A percentile compares a stretch with the other conserved stretches of the same genome.
phyloP scores from a whole-genome alignment of 139 green algal genomes.

The Chlamydomonas incerta region DNA sequence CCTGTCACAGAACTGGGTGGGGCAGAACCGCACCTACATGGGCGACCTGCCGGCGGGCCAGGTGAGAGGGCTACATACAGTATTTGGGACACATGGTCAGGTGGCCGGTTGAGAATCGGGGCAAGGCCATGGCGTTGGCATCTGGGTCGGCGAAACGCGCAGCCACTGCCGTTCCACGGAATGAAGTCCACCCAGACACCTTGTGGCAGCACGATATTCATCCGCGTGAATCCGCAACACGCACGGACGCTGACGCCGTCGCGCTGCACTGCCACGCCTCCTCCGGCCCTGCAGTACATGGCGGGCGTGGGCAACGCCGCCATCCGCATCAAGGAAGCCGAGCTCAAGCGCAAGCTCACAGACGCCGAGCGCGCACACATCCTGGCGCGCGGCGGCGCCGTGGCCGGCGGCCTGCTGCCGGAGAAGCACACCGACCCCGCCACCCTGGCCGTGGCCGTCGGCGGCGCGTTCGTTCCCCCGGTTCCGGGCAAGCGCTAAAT shows the following conservation, averaged over 20 bases:
- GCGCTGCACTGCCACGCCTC: not conserved
- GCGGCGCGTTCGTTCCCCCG: not conserved
- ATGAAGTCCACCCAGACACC: no score
- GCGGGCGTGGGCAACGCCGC: not conserved
- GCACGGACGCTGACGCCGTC: no score
- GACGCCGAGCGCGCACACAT: not conserved
- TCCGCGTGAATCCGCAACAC: no score
- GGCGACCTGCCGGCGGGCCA: slow-evolving; percentile 2
- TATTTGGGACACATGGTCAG: no score
- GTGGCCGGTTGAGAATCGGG: no score
- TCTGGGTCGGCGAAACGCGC: no score
- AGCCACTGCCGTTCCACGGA: no score
- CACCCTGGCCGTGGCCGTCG: not conserved
- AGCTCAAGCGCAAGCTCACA: not conserved
- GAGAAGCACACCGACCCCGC: not conserved
- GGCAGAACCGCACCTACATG: slow-evolving; percentile 57
- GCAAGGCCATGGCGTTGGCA: no score
- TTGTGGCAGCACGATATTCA: no score
- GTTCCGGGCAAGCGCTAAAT: not conserved
- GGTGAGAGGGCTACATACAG: not conserved
- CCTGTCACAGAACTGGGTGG: slow-evolving; percentile 65
- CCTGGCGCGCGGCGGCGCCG: not conserved
- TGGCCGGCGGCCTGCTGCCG: not conserved
- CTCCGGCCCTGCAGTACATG: not conserved
- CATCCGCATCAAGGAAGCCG: slow-evolving; percentile 13